A percentile compares a stretch with the other conserved stretches of the same genome.
These are phyloP conservation scores for Phragmites australis DNA, from an alignment of 176 grass and related monocot genomes.

Conservation along the genomic window DNA sequence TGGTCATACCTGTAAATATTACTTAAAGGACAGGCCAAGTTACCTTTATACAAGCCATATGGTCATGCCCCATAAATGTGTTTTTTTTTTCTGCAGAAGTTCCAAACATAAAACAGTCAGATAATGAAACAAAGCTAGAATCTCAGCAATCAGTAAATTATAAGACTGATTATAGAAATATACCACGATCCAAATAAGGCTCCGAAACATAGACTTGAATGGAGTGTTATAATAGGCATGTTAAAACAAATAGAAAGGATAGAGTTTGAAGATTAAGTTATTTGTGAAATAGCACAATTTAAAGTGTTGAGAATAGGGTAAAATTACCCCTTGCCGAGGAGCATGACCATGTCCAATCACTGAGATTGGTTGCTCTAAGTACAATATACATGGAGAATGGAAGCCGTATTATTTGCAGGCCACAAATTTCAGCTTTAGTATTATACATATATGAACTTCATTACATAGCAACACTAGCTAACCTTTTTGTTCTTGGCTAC, in stretches of 20 bases:
- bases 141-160: neutral
- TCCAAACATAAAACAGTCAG: constrained; percentile 31
- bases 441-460: neutral
- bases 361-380: constrained; percentile 29
- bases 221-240: neutral
- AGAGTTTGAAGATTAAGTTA: constrained; percentile 4
- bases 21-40: neutral
- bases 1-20: constrained; percentile 11
- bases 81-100: constrained; percentile 27
- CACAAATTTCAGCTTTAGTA: constrained; percentile 17
- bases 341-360: constrained; percentile 37
- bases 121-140: constrained; percentile 2
- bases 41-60: constrained; percentile 48
- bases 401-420: constrained; percentile 6
- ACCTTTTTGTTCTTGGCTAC: constrained; percentile 17
- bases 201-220: constrained; percentile 34
- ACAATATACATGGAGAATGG: constrained; percentile 8
- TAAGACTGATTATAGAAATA: constrained; percentile 9
- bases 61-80: constrained; percentile 26
- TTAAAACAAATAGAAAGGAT: neutral
- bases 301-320: neutral
- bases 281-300: neutral
- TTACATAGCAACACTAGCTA: constrained; percentile 34
- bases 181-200: constrained; percentile 33
- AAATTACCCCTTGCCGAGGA: constrained; percentile 38